A percentile compares a stretch with the other conserved stretches of the same genome.
Evolutionary conservation across 2,329 filamentous ascomycete genomes (phyloP).

Genomic region (Monilinia laxa): DNA sequence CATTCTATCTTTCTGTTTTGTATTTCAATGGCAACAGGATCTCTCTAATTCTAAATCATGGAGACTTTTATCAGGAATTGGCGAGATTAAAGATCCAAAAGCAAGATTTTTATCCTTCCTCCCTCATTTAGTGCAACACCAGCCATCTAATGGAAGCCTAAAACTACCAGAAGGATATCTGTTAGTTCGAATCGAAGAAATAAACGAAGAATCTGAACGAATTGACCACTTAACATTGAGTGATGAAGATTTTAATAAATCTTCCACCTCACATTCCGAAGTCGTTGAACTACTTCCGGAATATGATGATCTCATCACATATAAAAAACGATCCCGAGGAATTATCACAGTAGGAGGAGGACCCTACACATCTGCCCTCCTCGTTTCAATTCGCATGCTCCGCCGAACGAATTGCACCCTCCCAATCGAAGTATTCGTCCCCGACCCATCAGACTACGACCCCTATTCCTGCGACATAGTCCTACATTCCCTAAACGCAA

Average conservation of each 20-base stretch:
- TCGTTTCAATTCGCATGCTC: conserved; percentile 46
- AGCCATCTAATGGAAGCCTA: neutral
- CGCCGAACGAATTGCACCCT: conserved; percentile 42
- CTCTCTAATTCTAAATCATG: conserved; percentile 18
- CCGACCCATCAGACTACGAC: conserved; percentile 42
- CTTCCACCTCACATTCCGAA: conserved; percentile 4
- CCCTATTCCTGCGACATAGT: conserved; percentile 42
- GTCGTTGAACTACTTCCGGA: conserved; percentile 13
- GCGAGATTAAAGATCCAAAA: conserved; percentile 6
- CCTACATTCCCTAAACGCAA: conserved; percentile 43
- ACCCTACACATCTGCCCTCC: conserved; percentile 41
- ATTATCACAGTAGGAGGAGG: conserved; percentile 46
- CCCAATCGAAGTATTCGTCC: conserved; percentile 46
- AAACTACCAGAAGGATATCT: conserved; percentile 8
- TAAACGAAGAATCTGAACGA: neutral
- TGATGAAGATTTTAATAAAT: conserved; percentile 12
- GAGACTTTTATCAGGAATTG: neutral
- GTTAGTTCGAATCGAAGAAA: conserved; percentile 19
- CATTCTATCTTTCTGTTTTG: conserved; percentile 12
- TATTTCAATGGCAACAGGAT: conserved; percentile 16
- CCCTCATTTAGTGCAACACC: neutral
- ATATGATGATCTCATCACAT: conserved; percentile 17
- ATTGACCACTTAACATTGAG: conserved; percentile 15
- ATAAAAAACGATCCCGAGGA: conserved; percentile 35
- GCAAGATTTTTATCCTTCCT: conserved; percentile 10